phyloP scores from a whole-genome alignment of 805 yeast species.

The Wickerhamiella siamensis region DNA sequence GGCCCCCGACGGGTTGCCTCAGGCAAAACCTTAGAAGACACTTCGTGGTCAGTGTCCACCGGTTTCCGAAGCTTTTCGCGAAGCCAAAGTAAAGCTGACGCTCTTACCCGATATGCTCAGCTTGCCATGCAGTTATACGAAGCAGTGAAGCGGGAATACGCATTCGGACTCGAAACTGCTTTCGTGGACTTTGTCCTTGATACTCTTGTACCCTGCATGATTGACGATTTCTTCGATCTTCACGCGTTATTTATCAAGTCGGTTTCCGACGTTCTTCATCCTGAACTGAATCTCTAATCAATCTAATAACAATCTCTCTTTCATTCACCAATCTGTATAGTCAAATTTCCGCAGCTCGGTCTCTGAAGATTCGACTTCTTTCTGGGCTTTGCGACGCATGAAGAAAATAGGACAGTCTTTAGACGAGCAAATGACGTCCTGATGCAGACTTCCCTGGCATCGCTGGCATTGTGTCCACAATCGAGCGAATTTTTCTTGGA shows the following conservation, averaged over 20 bases:
- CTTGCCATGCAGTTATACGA: not conserved
- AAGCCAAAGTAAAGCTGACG: not conserved
- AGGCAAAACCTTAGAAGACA: no score
- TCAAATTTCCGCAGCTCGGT: conserved; percentile 55
- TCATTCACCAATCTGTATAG: conserved; percentile 26
- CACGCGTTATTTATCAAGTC: conserved; percentile 3
- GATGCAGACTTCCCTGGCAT: conserved; percentile 92
- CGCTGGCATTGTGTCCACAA: conserved; percentile 98
- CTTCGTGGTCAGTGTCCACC: no score
- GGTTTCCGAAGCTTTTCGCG: not conserved
- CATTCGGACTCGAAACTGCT: not conserved
- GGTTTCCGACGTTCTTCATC: not conserved
- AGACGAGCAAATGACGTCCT: conserved; percentile 87
- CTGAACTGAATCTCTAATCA: no score
- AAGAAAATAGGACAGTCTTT: conserved; percentile 96
- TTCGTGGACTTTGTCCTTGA: conserved; percentile 6
- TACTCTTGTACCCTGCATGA: conserved; percentile 1
- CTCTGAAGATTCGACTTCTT: conserved; percentile 46
- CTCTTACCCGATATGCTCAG: not conserved
- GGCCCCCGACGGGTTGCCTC: no score
- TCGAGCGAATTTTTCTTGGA: conserved; percentile 71
- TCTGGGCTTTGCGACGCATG: conserved; percentile 82
- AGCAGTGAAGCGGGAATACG: conserved; percentile 2
- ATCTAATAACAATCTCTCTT: no score
- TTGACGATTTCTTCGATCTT: conserved; percentile 4